A percentile compares a stretch with the other conserved stretches of the same genome.
Conservation (phyloP, 2,329 filamentous ascomycete genomes). For the Rachicladosporium sp. region DNA sequence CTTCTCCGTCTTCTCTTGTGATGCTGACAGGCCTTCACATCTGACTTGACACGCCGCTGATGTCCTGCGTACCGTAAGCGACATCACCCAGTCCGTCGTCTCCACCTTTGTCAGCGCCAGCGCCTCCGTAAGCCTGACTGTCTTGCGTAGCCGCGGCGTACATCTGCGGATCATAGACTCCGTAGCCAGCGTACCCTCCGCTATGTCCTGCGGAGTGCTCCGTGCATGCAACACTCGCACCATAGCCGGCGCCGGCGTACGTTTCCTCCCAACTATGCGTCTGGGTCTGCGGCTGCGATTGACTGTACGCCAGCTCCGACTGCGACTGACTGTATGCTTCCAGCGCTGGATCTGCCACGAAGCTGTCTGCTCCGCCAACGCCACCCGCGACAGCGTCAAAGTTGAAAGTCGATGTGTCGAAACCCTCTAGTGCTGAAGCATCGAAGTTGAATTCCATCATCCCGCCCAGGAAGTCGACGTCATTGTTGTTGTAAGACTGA, state of each 20-base stretch:
- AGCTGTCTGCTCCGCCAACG: slow-evolving; percentile 3
- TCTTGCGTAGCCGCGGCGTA: slow-evolving; percentile 4
- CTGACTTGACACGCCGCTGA: no score
- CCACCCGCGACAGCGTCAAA: slow-evolving; percentile 10
- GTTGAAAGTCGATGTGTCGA: slow-evolving; percentile 20
- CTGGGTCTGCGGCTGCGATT: no score
- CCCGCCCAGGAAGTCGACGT: slow-evolving; percentile 25
- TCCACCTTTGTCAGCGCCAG: slow-evolving; percentile 1
- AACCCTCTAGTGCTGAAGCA: slow-evolving; percentile 10
- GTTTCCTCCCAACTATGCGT: no score
- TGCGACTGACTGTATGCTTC: slow-evolving; percentile 11
- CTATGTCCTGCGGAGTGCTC: slow-evolving; percentile 1
- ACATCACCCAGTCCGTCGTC: no score
- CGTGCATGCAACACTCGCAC: background rate
- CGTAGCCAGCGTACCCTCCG: background rate
- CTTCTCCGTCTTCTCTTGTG: no score
- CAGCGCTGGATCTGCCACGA: slow-evolving; percentile 13
- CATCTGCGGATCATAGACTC: slow-evolving; percentile 8
- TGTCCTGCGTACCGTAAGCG: no score
- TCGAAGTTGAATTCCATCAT: slow-evolving; percentile 31
- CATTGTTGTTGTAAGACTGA: no score
- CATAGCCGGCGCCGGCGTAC: no score
- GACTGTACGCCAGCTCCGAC: no score
- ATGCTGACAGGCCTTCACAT: no score
- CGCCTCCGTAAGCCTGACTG: slow-evolving; percentile 12